Conservation (phyloP, 1,139 yeast genomes). For the Yamadazyma triangularis region DNA sequence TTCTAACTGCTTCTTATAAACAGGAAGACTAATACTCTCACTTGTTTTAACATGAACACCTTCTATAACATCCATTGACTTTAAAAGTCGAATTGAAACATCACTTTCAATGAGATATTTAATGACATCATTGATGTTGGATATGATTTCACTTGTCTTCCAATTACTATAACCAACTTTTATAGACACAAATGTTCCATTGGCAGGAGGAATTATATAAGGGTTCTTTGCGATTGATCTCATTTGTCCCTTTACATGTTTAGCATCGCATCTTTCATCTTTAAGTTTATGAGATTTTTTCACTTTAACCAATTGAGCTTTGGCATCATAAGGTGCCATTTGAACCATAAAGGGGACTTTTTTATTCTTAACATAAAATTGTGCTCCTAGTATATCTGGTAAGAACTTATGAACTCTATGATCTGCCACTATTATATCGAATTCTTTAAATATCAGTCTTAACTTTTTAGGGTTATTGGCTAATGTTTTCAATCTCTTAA, state of each 20-base stretch:
- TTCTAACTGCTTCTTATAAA: conserved; percentile 16
- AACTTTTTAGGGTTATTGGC: conserved; percentile 41
- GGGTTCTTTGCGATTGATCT: conserved; percentile 59
- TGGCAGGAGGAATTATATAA: conserved; percentile 53
- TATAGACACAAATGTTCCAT: conserved; percentile 47
- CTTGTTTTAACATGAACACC: conserved; percentile 58
- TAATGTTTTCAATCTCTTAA: conserved; percentile 50
- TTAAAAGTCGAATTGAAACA: too few species aligned
- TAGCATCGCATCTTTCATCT: conserved; percentile 57
- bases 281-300: conserved; percentile 36
- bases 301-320: conserved; percentile 29
- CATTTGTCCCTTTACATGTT: conserved; percentile 57
- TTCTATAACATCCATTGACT: conserved; percentile 37
- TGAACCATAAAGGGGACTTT: conserved; percentile 64
- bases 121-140: conserved; percentile 54
- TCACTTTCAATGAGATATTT: conserved; percentile 45
- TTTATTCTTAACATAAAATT: conserved; percentile 53
- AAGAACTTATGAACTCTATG: conserved; percentile 56
- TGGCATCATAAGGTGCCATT: conserved; percentile 51
- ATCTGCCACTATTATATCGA: conserved; percentile 64
- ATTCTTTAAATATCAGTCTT: conserved; percentile 47
- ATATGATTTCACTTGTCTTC: conserved; percentile 37
- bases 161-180: conserved; percentile 52
- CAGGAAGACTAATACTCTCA: conserved; percentile 57
- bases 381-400: conserved; percentile 52